Evolutionary conservation across 2,329 filamentous ascomycete species (phyloP), one percentile per base, ranked within the genome.

Genomic region (Aotearoamyces nothofagi): DNA sequence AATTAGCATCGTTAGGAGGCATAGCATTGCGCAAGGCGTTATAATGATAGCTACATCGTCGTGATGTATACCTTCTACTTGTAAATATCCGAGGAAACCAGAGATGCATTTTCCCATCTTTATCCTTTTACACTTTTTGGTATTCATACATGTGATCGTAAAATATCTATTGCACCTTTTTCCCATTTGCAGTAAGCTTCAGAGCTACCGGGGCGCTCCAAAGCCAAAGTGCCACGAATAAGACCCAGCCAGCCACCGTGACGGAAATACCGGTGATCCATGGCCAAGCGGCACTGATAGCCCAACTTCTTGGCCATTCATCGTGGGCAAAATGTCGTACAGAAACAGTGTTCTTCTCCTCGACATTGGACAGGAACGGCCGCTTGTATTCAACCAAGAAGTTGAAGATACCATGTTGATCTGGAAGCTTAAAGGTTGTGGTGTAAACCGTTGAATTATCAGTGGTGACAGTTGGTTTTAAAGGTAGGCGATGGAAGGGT

Each of bases 401-500:
- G 60, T 92, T 92, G 68, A 96, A 98, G 57, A 98, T 94, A 50
- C 90, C 90, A 60, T 98, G 90, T 57, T 98, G 90, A 53, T 98
- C 90, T 4, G 90, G 90, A 4, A 87, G 68, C 39, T 66, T 78
- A 57, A 98, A 94, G 14, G 69, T 66, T 25, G 69, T 66, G 38
- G 67, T 66, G 61, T 77, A 98, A 36, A 79, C 66, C 27, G 80
- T 76, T 39, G 74, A 72, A 44, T 81, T 75, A 31, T 63, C 54
- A 2, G 73, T 77, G 15, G 61, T 62, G 17, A 56, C 54, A 7
- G 61, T 52, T 9, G 70, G 67, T 6, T 58, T 45, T 17, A 98
- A 73, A 34, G 73, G 63, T 17, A 96, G 66, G 23, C 90, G 86
- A 60, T 94, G 78, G 71, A 94, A 96, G 32, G 90, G 87, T 2